These are phyloP conservation scores for Sporothrix phasma DNA, from an alignment of 2,329 filamentous ascomycete genomes.

Conservation along the genomic window DNA sequence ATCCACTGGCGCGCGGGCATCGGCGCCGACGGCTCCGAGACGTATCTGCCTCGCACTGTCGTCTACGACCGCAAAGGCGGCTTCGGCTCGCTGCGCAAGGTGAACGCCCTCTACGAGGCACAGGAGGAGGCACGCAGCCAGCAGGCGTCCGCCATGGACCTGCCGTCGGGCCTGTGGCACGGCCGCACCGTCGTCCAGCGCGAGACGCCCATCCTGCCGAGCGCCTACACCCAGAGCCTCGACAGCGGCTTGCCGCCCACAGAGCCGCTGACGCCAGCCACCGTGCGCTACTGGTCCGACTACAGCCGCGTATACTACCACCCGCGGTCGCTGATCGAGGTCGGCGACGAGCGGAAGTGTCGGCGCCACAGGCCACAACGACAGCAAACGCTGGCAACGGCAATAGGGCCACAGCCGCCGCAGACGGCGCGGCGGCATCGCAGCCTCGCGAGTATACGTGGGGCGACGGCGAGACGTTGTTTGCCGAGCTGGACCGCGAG, in stretches of 20 bases:
- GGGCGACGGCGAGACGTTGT: constrained; percentile 64
- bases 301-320: constrained; percentile 91
- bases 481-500: constrained; percentile 61
- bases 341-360: constrained; percentile 30
- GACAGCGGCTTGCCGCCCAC: constrained; percentile 59
- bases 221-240: constrained; percentile 68
- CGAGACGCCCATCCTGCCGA: constrained; percentile 56
- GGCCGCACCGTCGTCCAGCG: constrained; percentile 59
- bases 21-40: constrained; percentile 75
- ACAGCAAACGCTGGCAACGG: background rate
- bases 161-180: constrained; percentile 30
- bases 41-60: constrained; percentile 81
- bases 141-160: constrained; percentile 8
- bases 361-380: background rate
- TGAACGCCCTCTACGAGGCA: constrained; percentile 76
- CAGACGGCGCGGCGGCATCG: background rate
- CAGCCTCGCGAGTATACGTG: constrained; percentile 34
- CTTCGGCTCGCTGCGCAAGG: constrained; percentile 78
- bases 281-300: constrained; percentile 94
- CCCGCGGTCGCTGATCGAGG: constrained; percentile 73
- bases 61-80: constrained; percentile 93
- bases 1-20: constrained; percentile 81
- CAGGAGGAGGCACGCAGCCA: constrained; percentile 23
- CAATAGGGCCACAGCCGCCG: background rate
- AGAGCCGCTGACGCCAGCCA: constrained; percentile 49